Evolutionary conservation across 2,329 filamentous ascomycete genomes (phyloP), one percentile per base, ranked within the genome.

Genomic region (Diaporthe amygdali): DNA sequence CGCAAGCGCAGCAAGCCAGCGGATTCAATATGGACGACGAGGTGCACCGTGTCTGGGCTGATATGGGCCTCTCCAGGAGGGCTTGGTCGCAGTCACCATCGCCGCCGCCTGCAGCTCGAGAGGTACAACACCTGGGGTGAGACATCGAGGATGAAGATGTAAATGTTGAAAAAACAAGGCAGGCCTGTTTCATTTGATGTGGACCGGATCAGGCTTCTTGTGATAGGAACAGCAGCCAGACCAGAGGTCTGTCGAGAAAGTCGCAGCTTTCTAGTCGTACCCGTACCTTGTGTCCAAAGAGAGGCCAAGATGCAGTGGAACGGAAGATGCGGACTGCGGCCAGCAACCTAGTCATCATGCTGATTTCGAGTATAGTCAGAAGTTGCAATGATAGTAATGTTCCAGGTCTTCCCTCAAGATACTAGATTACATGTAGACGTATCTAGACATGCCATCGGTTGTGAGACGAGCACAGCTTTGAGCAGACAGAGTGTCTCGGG

Each of bases 11-110:
- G n/a, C 17, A 46, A 17, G 54, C 37, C 15, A 51, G 10, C 3
- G 37, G 56, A 12, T 32, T 54, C 47, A 37, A 32, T 30, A 27
- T 66, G n/a, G 51, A 59, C 17, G 70, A 71, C 25, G 66, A 71
- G 22, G 49, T 56, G 2, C 70, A 71, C 7, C 68, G 22, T 3
- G 15, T 66, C 5, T 71, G 70, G 70, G 70, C 55, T n/a, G 66
- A 71, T 3, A 71, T 71, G 70, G 70, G 70, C 0, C 32, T 71
- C 3, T 71, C 70, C 9, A 56, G 66, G 14, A 69, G 66, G 22
- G 70, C 70, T 1, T 71, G 56, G 56, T 71, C 66, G 10, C 68
- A 37, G 14, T 71, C 70, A n/a, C 70, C 56, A 1, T 59, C 66
- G n/a, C 68, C 68, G 39, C 37, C 10, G 6, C 49, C 56, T 10